Percentiles rank a stretch among this genome's conserved stretches.
These are phyloP conservation scores for Glarea lozoyensis DNA, from an alignment of 495 filamentous ascomycete genomes.

Conservation along the genomic window DNA sequence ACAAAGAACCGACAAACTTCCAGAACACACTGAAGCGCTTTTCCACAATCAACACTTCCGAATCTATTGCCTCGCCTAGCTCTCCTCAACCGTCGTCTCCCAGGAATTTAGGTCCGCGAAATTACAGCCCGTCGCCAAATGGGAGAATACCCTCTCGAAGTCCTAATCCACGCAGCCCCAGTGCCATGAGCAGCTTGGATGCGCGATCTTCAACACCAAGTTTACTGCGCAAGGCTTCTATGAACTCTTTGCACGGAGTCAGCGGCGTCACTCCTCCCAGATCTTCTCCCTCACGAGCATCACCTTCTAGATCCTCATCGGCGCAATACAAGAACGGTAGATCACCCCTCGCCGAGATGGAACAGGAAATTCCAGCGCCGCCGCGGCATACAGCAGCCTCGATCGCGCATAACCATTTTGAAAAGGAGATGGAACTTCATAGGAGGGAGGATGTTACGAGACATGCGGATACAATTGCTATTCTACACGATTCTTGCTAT, in stretches of 20 bases:
- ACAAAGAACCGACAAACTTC: conserved; percentile 23
- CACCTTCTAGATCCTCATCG: conserved; percentile 25
- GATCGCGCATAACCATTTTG: conserved; percentile 62
- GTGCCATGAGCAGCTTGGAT: conserved; percentile 32
- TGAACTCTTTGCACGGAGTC: conserved; percentile 38
- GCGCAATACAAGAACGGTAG: conserved; percentile 32
- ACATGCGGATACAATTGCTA: conserved; percentile 60
- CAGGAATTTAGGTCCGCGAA: conserved; percentile 20
- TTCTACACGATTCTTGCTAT: conserved; percentile 89
- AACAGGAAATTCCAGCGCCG: conserved; percentile 6
- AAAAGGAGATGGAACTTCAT: conserved; percentile 58
- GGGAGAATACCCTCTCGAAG: conserved; percentile 22
- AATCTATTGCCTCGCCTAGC: conserved; percentile 30
- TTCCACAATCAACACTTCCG: conserved; percentile 34
- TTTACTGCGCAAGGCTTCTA: conserved; percentile 42
- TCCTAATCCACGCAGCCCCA: conserved; percentile 37
- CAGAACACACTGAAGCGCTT: conserved; percentile 37
- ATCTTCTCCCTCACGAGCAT: conserved; percentile 13
- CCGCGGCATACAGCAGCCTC: conserved; percentile 50
- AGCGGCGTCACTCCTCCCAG: conserved; percentile 18
- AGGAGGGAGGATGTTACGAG: conserved; percentile 36
- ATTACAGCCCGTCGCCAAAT: conserved; percentile 16
- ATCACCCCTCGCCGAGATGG: conserved; percentile 14
- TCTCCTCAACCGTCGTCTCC: conserved; percentile 20
- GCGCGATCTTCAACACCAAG: conserved; percentile 41